Conservation (phyloP, 306 rosid genomes). For the Acacia crassicarpa region DNA sequence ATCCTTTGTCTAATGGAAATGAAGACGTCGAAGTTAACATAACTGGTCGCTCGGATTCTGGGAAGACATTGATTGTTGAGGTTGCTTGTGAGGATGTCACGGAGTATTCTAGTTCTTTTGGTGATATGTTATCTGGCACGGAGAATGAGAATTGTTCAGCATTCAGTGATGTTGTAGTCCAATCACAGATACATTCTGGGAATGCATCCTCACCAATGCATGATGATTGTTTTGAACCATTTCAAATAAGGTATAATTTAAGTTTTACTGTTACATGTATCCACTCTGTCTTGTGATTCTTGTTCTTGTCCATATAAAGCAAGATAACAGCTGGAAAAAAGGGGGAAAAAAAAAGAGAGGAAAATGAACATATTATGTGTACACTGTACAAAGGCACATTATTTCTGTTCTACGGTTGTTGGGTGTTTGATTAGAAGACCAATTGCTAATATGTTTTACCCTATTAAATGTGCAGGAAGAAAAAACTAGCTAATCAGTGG, state of each 20-base stretch:
- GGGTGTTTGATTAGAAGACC: slow-evolving; percentile 23
- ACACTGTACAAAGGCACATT: no score
- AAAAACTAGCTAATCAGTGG: slow-evolving; percentile 75
- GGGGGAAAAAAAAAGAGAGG: background rate
- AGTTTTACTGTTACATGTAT: background rate
- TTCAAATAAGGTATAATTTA: slow-evolving; percentile 53
- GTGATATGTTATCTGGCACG: slow-evolving; percentile 50
- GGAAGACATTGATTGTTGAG: slow-evolving; percentile 39
- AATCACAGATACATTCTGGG: slow-evolving; percentile 41
- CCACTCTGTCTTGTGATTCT: slow-evolving; percentile 3
- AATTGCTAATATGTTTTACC: background rate
- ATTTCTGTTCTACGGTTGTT: background rate
- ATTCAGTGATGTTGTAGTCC: slow-evolving; percentile 55
- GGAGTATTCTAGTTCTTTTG: slow-evolving; percentile 79
- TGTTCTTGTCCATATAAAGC: slow-evolving; percentile 12
- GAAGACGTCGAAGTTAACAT: slow-evolving; percentile 61
- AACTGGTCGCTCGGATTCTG: slow-evolving; percentile 31
- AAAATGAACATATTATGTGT: background rate
- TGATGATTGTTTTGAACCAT: slow-evolving; percentile 44
- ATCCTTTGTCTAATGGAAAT: slow-evolving; percentile 30
- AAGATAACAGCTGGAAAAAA: background rate
- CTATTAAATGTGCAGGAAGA: slow-evolving; percentile 57
- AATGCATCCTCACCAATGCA: slow-evolving; percentile 23
- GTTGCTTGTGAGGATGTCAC: slow-evolving; percentile 42
- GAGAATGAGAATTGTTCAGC: slow-evolving; percentile 42